Evolutionary conservation across 2,329 filamentous ascomycete species (phyloP), one percentile per base, ranked within the genome.

Genomic region (Ilyonectria sp.): DNA sequence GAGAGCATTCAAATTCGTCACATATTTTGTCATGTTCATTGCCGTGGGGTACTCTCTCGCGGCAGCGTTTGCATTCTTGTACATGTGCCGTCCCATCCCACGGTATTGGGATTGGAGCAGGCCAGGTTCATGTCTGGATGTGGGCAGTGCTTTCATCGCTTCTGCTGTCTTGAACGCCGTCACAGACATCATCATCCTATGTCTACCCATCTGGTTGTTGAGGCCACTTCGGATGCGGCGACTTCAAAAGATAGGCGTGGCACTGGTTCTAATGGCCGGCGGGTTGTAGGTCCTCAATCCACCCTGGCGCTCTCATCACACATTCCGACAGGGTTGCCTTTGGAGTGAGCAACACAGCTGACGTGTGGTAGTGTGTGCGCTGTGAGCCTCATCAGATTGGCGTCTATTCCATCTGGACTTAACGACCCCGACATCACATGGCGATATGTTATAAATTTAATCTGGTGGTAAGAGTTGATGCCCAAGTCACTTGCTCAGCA

Each of bases 21-120:
- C 46, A 29, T 60, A 60, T 10, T 52, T 60, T 60, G 23, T 50
- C 57, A 60, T 52, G 57, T 43, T 60, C 10, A 13, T 60, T 43
- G 57, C 44, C 6, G 46, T 60, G 33, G 57, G 57, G 1, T 50
- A 60, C 23, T 50, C 44, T 4, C 31, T 60, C 6, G 31, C 57
- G 33, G 31, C 57, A 40, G 57, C 31, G 31, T 60, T 60, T 11
- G 46, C 57, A 43, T 60, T 60, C 17, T 13, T 50, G 6, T 59
- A 59, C 33, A 59, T 59, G 44, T 59, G 56, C 19, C 44, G 31
- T 31, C 56, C 56, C 21, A 59, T 59, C 11, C 56, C 56, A 50
- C 19, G 21, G 21, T 59, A 59, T 49, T 59, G 56, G 56, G 46
- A 59, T 59, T 40, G 19, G 44, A 15, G 29, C 46, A 29, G 1